Conservation (phyloP, 306 rosid genomes). For the Trichosanthes truncata region DNA sequence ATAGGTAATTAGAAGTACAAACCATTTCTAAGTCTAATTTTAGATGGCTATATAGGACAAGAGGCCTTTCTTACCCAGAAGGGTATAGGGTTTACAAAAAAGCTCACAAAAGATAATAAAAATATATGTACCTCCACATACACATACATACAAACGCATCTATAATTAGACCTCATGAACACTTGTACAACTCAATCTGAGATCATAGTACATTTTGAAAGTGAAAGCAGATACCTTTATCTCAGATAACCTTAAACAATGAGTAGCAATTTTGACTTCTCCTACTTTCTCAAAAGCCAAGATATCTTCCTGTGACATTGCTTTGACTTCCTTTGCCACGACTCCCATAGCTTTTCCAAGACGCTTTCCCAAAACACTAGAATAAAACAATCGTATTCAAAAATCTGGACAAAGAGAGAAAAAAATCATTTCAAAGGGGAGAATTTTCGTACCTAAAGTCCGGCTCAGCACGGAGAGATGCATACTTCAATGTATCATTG, state of each 20-base stretch:
- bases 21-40: not conserved
- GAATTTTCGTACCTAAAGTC: slow-evolving; percentile 66
- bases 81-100: not conserved
- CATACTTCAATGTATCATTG: slow-evolving; percentile 70
- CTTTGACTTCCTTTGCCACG: slow-evolving; percentile 75
- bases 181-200: not conserved
- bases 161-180: not conserved
- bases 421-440: not conserved
- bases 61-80: not conserved
- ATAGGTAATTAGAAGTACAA: not conserved
- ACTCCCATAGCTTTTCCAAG: slow-evolving; percentile 82
- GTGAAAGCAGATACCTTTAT: slow-evolving; percentile 55
- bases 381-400: slow-evolving; percentile 12
- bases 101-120: not conserved
- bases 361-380: slow-evolving; percentile 76
- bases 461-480: slow-evolving; percentile 84
- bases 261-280: slow-evolving; percentile 59
- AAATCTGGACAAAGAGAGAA: not conserved
- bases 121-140: not conserved
- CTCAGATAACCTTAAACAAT: slow-evolving; percentile 66
- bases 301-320: slow-evolving; percentile 78
- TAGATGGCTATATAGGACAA: not conserved
- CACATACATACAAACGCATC: not conserved
- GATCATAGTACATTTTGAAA: not conserved
- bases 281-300: slow-evolving; percentile 80